Evolutionary conservation across 176 grass and related monocot genomes (phyloP), one percentile per base, ranked within the genome.

Genomic region (Lolium rigidum): DNA sequence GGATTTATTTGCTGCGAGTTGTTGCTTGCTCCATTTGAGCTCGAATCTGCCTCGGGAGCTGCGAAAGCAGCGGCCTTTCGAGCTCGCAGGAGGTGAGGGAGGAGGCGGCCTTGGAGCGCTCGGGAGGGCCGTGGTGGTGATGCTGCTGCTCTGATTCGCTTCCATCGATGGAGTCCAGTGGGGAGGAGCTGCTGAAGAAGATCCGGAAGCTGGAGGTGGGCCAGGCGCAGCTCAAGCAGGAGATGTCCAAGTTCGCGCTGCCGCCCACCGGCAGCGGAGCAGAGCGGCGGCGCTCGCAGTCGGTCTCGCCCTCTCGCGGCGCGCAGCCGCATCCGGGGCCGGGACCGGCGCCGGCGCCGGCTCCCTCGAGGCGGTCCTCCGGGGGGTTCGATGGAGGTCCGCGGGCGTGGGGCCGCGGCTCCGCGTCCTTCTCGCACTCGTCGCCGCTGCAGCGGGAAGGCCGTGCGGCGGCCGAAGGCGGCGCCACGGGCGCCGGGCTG

Each of bases 151-250:
- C 64, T 49, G 55, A 25, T 87, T 81, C 7, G 73, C 24, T 3
- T 64, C 58, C 52, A 59, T 12, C 18, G 10, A 97, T 97, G 95
- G 92, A 90, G 41, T 62, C 84, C 14, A 86, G 70, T 25, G 86
- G 86, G 13, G 89, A 91, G 82, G 91, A 94, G 79, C 88, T 98
- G 6, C 17, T 98, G 55, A 95, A 95, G 93, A 98, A 98, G 83
- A 95, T 99, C 84, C 84, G 87, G 56, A 17, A 91, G 47, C 92
- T 96, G 66, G 92, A 96, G 83, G 88, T 81, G 9, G 90, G 92
- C 20, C 97, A 96, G 64, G 94, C 88, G 37, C 87, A 86, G 51
- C 74, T 95, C 47, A 99, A 96, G 92, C 92, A 91, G 64, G 88
- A 94, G 90, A 94, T 96, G 92, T 95, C 90, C 15, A 95, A 85